These are phyloP conservation scores for Camellia japonica DNA, from an alignment of 148 eudicot species.

Conservation along the genomic window DNA sequence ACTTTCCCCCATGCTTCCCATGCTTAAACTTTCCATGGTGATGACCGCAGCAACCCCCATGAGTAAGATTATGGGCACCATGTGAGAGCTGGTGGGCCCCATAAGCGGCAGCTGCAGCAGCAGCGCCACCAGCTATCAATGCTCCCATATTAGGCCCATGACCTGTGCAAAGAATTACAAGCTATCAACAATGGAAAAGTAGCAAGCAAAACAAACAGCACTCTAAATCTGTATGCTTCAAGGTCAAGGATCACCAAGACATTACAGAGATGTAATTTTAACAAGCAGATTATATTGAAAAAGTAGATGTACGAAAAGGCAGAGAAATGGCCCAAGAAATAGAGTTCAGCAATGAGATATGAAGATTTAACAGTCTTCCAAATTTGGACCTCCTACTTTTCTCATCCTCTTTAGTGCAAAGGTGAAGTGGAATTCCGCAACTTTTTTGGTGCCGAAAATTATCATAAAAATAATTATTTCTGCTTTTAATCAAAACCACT, in stretches of 20 bases:
- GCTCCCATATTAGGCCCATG: conserved; percentile 36
- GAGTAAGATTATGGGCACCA: conserved; percentile 31
- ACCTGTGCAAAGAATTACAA: conserved; percentile 13
- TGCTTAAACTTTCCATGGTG: conserved; percentile 36
- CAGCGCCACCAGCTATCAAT: conserved; percentile 62
- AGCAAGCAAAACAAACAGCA: neutral
- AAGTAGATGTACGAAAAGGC: too few relatives aligned
- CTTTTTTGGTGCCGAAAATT: neutral
- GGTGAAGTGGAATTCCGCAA: neutral
- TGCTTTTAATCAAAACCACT: neutral
- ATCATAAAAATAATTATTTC: neutral
- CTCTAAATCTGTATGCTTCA: neutral
- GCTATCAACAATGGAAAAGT: neutral
- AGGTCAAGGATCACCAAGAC: neutral
- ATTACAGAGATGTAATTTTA: neutral
- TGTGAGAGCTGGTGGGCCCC: conserved; percentile 53
- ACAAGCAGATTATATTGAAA: neutral
- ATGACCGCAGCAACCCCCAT: conserved; percentile 12
- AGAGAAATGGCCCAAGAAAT: neutral
- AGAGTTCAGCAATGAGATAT: neutral
- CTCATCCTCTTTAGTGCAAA: too few relatives aligned
- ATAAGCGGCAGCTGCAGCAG: conserved; percentile 54
- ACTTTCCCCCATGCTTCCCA: conserved; percentile 20
- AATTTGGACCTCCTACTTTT: too few relatives aligned
- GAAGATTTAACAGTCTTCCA: neutral